Base-by-base conservation (phyloP, 768 basidiomycete genomes). In the Mycena olivaceomarginata region DNA sequence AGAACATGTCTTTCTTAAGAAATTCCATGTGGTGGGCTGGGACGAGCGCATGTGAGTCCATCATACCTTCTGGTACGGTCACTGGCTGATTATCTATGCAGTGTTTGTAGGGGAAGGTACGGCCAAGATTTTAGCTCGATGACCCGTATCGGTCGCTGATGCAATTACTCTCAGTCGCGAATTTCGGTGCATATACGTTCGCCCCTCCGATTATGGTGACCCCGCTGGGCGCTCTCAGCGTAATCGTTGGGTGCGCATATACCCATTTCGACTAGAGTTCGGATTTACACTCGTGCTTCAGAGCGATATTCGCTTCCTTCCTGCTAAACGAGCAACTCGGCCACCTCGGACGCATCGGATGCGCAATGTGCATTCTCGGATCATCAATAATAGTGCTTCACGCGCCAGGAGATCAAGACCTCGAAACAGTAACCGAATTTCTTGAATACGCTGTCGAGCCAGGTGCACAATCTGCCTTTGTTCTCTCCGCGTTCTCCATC, bases 1-100 rank as follows among this genome's bases (percentile, higher is more conserved):
- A 98, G 71, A 94, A 95, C 83, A 90, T 94, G 79, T 86, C 94
- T 10, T 99, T 98, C 84, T 88, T 99, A 63, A 91, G 89, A 80
- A 99, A 96, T 87, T 94, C 96, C 40, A 93, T 97, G 77, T 99
- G 98, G 98, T 99, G 98, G 98, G 93, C 93, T 9, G 98, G 98
- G 71, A 98, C 98, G 88, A 87, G 92, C 45, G 97, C 95, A 16
- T 89, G 98, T 98, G 84, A 86, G 97, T 92, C 41, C 40, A 67
- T 22, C 46, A 22, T 31, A 64, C 60, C 31, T 37, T 59, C 25
- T 31, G 7, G 25, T 59, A 37, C 13, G 6, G 37, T 59, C 57
- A 37, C 59, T 12, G 9, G 69, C 48, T 59, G 20, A 76, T 46
- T 65, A 11, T 22, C 41, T 12, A 13, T 66, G 53, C 83, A 99